These are phyloP conservation scores for Suillus weaverae DNA, from an alignment of 768 basidiomycete genomes.

Conservation along the genomic window DNA sequence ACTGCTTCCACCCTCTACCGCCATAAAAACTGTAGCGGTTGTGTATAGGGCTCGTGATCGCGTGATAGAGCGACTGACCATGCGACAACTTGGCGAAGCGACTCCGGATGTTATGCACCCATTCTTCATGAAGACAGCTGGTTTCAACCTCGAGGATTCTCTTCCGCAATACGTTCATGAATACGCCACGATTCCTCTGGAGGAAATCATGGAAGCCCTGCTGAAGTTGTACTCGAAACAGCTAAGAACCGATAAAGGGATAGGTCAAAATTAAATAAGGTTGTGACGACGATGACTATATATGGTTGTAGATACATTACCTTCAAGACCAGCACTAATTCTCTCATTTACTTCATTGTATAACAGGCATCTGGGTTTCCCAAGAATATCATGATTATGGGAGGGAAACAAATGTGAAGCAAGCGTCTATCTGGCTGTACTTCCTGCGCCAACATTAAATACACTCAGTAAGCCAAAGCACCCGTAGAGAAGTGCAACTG, in stretches of 20 bases:
- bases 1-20: not conserved
- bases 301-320: not conserved
- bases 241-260: constrained; percentile 38
- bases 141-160: constrained; percentile 81
- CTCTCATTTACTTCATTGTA: not conserved
- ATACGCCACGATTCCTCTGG: constrained; percentile 79
- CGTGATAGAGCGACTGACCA: constrained; percentile 75
- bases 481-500: constrained; percentile 89
- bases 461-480: constrained; percentile 93
- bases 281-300: constrained; percentile 6
- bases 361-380: constrained; percentile 9
- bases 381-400: constrained; percentile 5
- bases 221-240: constrained; percentile 78
- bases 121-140: constrained; percentile 82
- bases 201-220: constrained; percentile 81
- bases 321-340: not conserved
- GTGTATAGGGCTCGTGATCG: constrained; percentile 58
- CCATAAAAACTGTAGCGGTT: constrained; percentile 28
- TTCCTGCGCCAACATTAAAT: constrained; percentile 59
- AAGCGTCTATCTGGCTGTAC: constrained; percentile 31
- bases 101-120: constrained; percentile 87
- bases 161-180: constrained; percentile 87
- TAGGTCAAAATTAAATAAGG: constrained; percentile 20
- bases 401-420: constrained; percentile 5
- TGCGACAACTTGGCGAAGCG: constrained; percentile 87